Evolutionary conservation across 441 rosid genomes (phyloP), one percentile per base, ranked within the genome.

Genomic region (Adansonia rubrostipa): DNA sequence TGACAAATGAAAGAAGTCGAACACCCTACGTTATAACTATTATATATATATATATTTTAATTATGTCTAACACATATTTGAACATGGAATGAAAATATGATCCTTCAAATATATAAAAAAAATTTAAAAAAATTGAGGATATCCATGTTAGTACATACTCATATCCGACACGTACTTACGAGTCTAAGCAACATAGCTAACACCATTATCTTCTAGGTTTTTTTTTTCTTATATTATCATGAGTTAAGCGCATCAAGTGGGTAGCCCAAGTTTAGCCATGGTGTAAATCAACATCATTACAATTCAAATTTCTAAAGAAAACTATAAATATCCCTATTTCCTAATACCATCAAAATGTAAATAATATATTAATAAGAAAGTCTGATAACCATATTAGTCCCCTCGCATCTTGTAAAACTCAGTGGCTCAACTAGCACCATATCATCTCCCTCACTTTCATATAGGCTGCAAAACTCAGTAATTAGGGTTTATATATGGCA

Each of bases 401-500:
- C 51, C 50, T 33, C 42, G 68, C 40, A 74, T 42, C 42, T 9
- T 73, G 4, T 8, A 57, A 15, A 22, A 10, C 9, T 45, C 13
- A 50, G 17, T 22, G 9, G 5, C 42, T 70, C 72, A 53, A 53
- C 14, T 14, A 47, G 48, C 74, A 6, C 44, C 60, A 22, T 13
- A 67, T 45, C 40, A 20, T 53, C n/a, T 22, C 4, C 44, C 6
- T 64, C 20, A 50, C 14, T 22, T 48, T 69, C 40, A 45, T 22
- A 48, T 13, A 42, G 10, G 44, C 22, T 6, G 20, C 58, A 5
- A 24, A 50, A 8, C 54, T 14, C 57, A 48, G 42, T 69, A 33
- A 48, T 22, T 69, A 48, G 58, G 58, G 66, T 51, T 80, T 71
- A 60, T 76, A 76, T 45, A 70, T 53, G 58, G 76, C 63, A 53